Base-by-base conservation (phyloP, 495 filamentous ascomycete species). In the Parathielavia appendiculata region DNA sequence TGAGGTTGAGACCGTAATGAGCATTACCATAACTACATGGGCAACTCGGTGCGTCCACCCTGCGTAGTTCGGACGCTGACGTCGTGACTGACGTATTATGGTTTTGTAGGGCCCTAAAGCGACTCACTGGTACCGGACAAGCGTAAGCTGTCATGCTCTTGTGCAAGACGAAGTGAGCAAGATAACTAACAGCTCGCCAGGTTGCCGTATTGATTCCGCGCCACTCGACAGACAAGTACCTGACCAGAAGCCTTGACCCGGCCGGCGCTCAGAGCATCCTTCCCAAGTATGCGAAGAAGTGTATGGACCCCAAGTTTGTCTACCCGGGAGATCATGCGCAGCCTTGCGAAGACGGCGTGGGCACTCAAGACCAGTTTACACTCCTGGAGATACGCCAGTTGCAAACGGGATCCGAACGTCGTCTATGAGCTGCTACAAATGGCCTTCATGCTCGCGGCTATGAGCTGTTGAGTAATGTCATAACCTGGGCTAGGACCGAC, bases 401-500 rank as follows among this genome's bases (percentile, higher is more conserved):
- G 10, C 19, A 48, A 32, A 5, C 45, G 14, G 12, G 44, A 47
- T 30, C 4, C 5, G 34, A 44, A 39, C 13, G 44, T 48, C 46
- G 56, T 40, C 10, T 6, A 23, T 26, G 8, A 57, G 16, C 51
- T 56, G 9, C 16, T 59, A 8, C 14, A 14, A 8, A 20, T 40
- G 22, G 40, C 47, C 32, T 35, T 57, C 12, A 1, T 22, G 2
- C 30, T 44, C 35, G 48, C 12, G 30, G 54, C 32, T 63, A 63
- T 40, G 53, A 63, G 11, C 49, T 63, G n/a, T 63, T 63, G 32
- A 32, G 40, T 48, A 50, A 57, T 44, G 23, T 54, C 30, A 20
- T 58, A 35, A 57, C 35, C 1, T 60, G 54, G 54, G 34, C 58
- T 22, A 2, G 30, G 32, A 51, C n/a, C 36, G 17, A 45, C 1